Base-by-base conservation (phyloP, 192 early-diverging fungal species). In the Linderina pennispora region DNA sequence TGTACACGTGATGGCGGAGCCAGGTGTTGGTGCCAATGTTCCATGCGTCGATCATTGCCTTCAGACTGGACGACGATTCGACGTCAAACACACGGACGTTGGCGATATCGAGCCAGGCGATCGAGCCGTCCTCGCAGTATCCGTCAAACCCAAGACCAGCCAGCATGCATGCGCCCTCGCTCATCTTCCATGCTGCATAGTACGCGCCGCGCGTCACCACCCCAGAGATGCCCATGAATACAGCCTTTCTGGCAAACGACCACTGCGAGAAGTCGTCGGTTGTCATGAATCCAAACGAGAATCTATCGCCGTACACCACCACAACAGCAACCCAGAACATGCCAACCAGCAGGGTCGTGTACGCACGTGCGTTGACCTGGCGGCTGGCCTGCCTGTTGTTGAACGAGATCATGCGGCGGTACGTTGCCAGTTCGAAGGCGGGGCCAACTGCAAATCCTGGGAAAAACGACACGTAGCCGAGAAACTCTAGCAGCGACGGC, bases 381-480 rank as follows among this genome's bases (percentile, higher is more conserved):
- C 48, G 20, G 31, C 21, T 4, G n/a, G 22, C 40, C 6, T 40
- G 23, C 4, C 17, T 15, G 39, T 49, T 63, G 48, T 80, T 73
- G 36, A 67, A 63, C 5, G 23, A 10, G 18, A 81, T 57, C 60
- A 84, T 82, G 11, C 58, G 48, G 21, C 73, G 54, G 48, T 80
- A 83, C 15, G 70, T 50, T 17, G 59, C 47, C 55, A 74, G 48
- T 65, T 91, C 87, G 48, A 89, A 86, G 0, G 88, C 80, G 1
- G 92, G 92, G 14, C 92, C 92, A 5, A 85, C 84, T 3, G 93
- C 59, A 60, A 94, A 85, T 1, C 81, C 78, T 20, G 80, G 80
- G 56, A 92, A 95, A 71, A 94, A 98, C 63, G 88, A 91, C 34
- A 86, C 65, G 65, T 87, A 98, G 23, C 91, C 90, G 45, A 92